phyloP scores from a whole-genome alignment of 176 grass and related monocot species.

The Coix lacrymajobi region DNA sequence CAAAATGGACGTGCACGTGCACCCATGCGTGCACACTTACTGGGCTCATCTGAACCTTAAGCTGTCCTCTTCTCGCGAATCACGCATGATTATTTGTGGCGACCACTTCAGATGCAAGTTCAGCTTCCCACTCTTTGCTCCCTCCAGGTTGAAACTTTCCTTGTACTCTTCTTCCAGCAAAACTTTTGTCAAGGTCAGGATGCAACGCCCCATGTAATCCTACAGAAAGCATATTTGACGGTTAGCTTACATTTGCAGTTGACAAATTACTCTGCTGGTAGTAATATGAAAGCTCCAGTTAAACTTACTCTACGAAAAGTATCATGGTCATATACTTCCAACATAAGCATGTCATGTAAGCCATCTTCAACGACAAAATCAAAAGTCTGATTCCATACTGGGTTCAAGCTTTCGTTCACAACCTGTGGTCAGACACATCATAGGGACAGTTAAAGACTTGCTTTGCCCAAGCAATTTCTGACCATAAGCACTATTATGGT shows the following conservation, averaged over 20 bases:
- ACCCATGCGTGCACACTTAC: background rate
- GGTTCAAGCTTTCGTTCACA: constrained; percentile 81
- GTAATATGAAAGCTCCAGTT: background rate
- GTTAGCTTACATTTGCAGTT: background rate
- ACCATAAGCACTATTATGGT: background rate
- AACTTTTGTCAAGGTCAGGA: constrained; percentile 83
- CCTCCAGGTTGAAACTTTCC: constrained; percentile 71
- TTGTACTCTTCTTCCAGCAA: constrained; percentile 76
- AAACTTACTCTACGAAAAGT: constrained; percentile 81
- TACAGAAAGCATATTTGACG: constrained; percentile 27
- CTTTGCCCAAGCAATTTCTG: background rate
- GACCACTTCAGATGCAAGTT: constrained; percentile 94
- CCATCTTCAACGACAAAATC: constrained; percentile 96
- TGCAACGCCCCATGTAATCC: constrained; percentile 85
- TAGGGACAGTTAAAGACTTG: background rate
- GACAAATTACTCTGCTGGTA: background rate
- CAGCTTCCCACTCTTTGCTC: constrained; percentile 70
- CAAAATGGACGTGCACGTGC: background rate
- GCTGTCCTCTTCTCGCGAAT: constrained; percentile 13
- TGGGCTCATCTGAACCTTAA: constrained; percentile 18
- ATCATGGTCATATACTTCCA: constrained; percentile 93
- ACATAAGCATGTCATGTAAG: constrained; percentile 92
- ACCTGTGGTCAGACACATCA: constrained; percentile 45
- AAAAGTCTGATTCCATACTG: constrained; percentile 84
- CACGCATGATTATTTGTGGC: constrained; percentile 57